Percentiles rank a stretch among this genome's conserved stretches.
Evolutionary conservation across 495 filamentous ascomycete genomes (phyloP).

Genomic region (Aspergillus affinis): DNA sequence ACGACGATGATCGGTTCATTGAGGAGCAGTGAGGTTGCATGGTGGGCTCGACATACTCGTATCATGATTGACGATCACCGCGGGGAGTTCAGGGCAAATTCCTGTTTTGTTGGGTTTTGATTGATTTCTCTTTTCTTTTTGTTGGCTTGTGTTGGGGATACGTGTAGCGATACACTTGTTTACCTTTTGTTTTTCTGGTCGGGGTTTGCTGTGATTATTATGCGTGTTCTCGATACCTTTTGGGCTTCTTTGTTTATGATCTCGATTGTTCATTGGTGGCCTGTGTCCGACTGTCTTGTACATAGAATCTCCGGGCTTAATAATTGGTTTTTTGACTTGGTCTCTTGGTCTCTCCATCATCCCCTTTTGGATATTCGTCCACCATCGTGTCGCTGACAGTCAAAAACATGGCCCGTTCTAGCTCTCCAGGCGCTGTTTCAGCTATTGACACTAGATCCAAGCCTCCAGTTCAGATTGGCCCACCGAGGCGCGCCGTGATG

Average conservation of each 20-base stretch:
- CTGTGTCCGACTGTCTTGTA: not conserved
- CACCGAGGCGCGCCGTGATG: not conserved
- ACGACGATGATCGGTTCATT: slow-evolving; percentile 21
- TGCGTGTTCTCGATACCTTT: not conserved
- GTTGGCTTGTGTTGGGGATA: not conserved
- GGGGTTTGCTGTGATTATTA: not conserved
- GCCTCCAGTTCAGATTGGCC: not conserved
- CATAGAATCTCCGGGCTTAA: not conserved
- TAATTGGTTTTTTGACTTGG: not conserved
- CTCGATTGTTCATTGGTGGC: not conserved
- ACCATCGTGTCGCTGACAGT: not conserved
- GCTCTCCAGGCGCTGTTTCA: not conserved
- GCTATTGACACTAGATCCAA: not conserved
- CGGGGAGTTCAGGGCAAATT: not conserved
- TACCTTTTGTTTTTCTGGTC: not conserved
- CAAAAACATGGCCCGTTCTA: not conserved
- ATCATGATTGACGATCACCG: slow-evolving; percentile 18
- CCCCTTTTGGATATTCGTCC: not conserved
- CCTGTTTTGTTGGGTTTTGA: slow-evolving; percentile 4
- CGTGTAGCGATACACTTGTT: slow-evolving; percentile 2
- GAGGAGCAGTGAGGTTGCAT: slow-evolving; percentile 30
- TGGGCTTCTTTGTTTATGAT: not conserved
- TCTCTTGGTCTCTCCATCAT: not conserved
- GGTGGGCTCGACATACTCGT: not conserved
- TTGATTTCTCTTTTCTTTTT: slow-evolving; percentile 1